Evolutionary conservation across 2,329 filamentous ascomycete species (phyloP).

Genomic region (Trichophyton benhamiae): DNA sequence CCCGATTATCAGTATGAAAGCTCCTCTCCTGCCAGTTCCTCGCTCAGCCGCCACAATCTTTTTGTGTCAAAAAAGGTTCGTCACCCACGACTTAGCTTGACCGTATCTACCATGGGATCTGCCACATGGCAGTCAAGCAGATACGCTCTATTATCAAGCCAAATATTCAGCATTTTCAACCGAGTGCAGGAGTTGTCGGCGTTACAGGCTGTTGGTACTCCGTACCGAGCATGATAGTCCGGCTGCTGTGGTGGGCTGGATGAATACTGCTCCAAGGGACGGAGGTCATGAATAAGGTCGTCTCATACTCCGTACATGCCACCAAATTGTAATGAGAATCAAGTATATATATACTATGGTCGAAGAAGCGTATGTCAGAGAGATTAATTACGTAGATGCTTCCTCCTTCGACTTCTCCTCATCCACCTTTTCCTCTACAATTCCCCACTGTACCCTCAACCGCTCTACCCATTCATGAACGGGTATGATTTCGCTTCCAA

Average conservation of each 20-base stretch:
- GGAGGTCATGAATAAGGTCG: not conserved
- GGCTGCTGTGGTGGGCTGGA: conserved; percentile 26
- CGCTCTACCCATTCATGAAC: conserved; percentile 17
- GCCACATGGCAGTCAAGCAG: not conserved
- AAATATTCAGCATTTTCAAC: not conserved
- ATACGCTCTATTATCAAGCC: not conserved
- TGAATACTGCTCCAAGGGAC: conserved; percentile 25
- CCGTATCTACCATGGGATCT: not conserved
- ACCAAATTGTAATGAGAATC: not conserved
- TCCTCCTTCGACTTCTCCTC: not conserved
- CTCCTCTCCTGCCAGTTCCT: not conserved
- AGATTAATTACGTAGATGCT: not conserved
- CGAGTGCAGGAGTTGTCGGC: conserved; percentile 15
- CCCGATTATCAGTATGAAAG: not conserved
- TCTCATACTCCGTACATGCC: no score
- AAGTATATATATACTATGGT: not conserved
- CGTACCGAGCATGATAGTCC: conserved; percentile 26
- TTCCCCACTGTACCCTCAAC: conserved; percentile 14
- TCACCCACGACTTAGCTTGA: not conserved
- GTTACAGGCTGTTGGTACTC: conserved; percentile 31
- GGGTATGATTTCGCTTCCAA: conserved; percentile 14
- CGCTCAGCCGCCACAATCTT: not conserved
- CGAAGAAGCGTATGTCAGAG: not conserved
- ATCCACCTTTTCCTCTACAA: not conserved
- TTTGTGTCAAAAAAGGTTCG: not conserved